phyloP scores from a whole-genome alignment of 805 yeast genomes.

The Nakazawaea holstii region DNA sequence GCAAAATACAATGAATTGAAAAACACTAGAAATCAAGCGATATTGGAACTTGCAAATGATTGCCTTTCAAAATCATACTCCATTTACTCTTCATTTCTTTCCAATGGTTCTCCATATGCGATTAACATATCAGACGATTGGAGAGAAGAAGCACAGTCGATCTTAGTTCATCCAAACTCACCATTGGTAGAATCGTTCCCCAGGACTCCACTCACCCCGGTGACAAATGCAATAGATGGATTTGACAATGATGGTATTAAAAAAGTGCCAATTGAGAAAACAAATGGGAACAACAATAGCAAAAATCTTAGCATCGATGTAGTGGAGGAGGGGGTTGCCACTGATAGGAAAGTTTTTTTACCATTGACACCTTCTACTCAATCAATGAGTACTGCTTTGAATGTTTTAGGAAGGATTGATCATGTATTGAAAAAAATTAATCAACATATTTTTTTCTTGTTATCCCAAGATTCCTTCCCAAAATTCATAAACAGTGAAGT shows the following conservation, averaged over 20 bases:
- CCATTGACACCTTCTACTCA: constrained; percentile 27
- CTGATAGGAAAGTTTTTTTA: not conserved
- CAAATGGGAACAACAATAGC: not conserved
- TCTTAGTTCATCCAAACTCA: constrained; percentile 34
- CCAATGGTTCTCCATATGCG: constrained; percentile 62
- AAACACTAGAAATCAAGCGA: constrained; percentile 30
- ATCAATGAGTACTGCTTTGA: constrained; percentile 27
- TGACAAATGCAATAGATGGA: not conserved
- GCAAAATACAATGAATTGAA: constrained; percentile 14
- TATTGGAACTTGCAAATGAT: constrained; percentile 40
- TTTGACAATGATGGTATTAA: too few relatives aligned
- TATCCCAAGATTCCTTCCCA: constrained; percentile 71
- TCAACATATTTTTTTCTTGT: constrained; percentile 45
- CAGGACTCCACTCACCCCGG: not conserved
- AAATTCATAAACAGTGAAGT: constrained; percentile 50
- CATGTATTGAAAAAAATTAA: constrained; percentile 45
- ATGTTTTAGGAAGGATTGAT: constrained; percentile 29
- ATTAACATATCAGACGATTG: constrained; percentile 60
- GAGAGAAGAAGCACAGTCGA: constrained; percentile 35
- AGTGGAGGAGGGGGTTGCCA: not conserved
- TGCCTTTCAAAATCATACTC: constrained; percentile 58
- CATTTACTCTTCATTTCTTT: constrained; percentile 61
- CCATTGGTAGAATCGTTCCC: constrained; percentile 20
- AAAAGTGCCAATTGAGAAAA: not conserved
- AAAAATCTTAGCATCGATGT: not conserved